A percentile compares a stretch with the other conserved stretches of the same genome.
These are phyloP conservation scores for Fusarium longipes DNA, from an alignment of 2,329 filamentous ascomycete genomes.

Conservation along the genomic window DNA sequence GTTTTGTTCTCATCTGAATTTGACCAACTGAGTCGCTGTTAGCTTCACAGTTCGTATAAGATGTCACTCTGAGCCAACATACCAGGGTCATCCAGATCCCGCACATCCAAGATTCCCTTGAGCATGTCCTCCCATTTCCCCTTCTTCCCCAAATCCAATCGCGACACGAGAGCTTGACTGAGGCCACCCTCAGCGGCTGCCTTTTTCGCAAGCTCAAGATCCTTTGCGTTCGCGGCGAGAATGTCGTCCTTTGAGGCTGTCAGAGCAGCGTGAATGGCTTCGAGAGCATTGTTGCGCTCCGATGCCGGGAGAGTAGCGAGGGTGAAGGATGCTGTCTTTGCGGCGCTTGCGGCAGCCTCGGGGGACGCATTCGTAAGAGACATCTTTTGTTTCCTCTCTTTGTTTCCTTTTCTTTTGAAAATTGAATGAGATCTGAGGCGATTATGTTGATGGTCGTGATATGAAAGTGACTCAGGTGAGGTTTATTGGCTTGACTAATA, in stretches of 20 bases:
- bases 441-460: constrained; percentile 6
- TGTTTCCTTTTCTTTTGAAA: too few relatives aligned
- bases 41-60: background rate
- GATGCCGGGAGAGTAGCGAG: constrained; percentile 81
- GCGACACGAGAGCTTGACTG: constrained; percentile 84
- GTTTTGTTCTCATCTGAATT: constrained; percentile 81
- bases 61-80: constrained; percentile 37
- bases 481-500: constrained; percentile 2
- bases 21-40: constrained; percentile 73
- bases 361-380: constrained; percentile 89
- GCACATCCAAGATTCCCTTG: constrained; percentile 90
- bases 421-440: constrained; percentile 4
- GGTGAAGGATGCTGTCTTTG: constrained; percentile 83
- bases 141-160: constrained; percentile 84
- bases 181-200: constrained; percentile 81
- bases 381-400: too few relatives aligned
- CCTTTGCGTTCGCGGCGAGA: constrained; percentile 85
- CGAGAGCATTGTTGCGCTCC: constrained; percentile 86
- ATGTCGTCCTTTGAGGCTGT: constrained; percentile 76
- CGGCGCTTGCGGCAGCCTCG: constrained; percentile 78
- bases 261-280: constrained; percentile 84
- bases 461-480: constrained; percentile 29
- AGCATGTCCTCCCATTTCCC: constrained; percentile 99
- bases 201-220: constrained; percentile 78
- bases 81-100: constrained; percentile 86